Conservation (phyloP, 2,329 filamentous ascomycete species). For the Metarhizium rileyi region DNA sequence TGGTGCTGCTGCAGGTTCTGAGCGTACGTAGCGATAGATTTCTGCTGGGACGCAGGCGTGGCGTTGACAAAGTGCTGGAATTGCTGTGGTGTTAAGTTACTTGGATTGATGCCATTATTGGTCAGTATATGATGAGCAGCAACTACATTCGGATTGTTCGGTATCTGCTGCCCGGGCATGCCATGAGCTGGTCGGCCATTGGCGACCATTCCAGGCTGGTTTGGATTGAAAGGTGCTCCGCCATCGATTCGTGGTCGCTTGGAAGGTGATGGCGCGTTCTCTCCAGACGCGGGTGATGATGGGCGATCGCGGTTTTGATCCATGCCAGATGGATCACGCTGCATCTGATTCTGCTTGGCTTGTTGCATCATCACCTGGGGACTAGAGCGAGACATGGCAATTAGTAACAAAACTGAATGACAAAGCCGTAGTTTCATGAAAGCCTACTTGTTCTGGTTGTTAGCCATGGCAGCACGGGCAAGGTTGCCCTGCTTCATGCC, state of each 20-base stretch:
- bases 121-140: constrained; percentile 52
- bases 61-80: constrained; percentile 54
- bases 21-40: constrained; percentile 81
- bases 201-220: constrained; percentile 59
- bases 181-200: constrained; percentile 62
- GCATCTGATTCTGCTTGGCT: constrained; percentile 72
- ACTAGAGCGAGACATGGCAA: constrained; percentile 25
- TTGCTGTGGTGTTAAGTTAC: constrained; percentile 63
- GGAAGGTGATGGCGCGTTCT: constrained; percentile 85
- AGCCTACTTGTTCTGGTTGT: constrained; percentile 62
- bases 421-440: neutral
- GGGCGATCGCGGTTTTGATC: constrained; percentile 74
- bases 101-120: constrained; percentile 65
- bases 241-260: constrained; percentile 76
- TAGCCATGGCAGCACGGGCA: constrained; percentile 67
- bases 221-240: constrained; percentile 60
- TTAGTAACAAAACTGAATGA: neutral
- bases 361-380: constrained; percentile 65
- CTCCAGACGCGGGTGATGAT: constrained; percentile 70
- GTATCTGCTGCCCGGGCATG: constrained; percentile 63
- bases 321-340: constrained; percentile 77
- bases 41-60: constrained; percentile 57
- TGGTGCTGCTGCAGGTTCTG: constrained; percentile 77
- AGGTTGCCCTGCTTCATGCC: constrained; percentile 52
- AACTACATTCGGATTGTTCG: constrained; percentile 37